Evolutionary conservation across 164 flowering plant species (phyloP).

Genomic region (Kingdonia uniflora): DNA sequence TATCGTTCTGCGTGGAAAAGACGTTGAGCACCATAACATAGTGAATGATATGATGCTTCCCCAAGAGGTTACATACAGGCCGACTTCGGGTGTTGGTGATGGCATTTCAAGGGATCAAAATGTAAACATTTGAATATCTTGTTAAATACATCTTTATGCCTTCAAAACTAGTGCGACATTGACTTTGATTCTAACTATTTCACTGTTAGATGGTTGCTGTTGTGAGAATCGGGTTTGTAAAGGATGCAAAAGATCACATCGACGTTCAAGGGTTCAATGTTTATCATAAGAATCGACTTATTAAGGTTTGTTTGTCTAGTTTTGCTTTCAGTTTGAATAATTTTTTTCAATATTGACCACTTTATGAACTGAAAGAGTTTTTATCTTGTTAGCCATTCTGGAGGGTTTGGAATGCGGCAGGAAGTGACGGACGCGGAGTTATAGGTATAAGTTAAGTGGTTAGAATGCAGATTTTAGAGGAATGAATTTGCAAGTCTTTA

Average conservation of each 20-base stretch:
- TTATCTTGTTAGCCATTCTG: slow-evolving; percentile 68
- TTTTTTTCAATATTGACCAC: too few relatives aligned
- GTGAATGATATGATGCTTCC: slow-evolving; percentile 84
- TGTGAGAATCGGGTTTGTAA: slow-evolving; percentile 90
- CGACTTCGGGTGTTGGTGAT: slow-evolving; percentile 38
- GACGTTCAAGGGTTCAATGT: slow-evolving; percentile 96
- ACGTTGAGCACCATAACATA: slow-evolving; percentile 81
- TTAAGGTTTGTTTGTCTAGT: slow-evolving; percentile 43
- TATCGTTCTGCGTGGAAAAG: slow-evolving; percentile 72
- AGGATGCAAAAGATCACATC: slow-evolving; percentile 86
- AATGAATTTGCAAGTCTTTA: too few relatives aligned
- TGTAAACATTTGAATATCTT: slow-evolving; percentile 24
- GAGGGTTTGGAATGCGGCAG: slow-evolving; percentile 97
- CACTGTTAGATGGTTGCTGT: slow-evolving; percentile 54
- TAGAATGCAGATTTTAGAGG: too few relatives aligned
- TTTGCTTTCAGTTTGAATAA: not conserved
- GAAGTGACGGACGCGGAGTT: slow-evolving; percentile 96
- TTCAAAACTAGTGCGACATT: not conserved
- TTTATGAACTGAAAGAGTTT: too few relatives aligned
- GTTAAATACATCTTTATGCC: not conserved
- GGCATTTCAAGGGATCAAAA: slow-evolving; percentile 36
- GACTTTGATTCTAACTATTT: slow-evolving; percentile 11
- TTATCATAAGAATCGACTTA: slow-evolving; percentile 91
- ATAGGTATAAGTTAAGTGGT: slow-evolving; percentile 36
- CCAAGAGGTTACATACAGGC: slow-evolving; percentile 55